Evolutionary conservation across 2,329 filamentous ascomycete species (phyloP).

Genomic region (Ceratocystis alfenasii): DNA sequence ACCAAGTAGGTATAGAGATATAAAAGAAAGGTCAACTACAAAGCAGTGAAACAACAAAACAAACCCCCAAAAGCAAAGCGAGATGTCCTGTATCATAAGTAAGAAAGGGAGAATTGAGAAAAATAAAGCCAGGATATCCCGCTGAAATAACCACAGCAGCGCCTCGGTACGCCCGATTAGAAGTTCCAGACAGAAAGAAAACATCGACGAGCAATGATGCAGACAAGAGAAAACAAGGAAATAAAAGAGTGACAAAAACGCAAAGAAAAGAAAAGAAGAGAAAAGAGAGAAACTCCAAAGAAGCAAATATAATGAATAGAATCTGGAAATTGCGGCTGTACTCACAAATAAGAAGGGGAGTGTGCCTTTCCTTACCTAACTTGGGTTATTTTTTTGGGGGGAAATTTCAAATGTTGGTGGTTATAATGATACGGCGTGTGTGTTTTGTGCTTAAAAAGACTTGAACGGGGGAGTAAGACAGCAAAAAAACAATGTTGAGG

Average conservation of each 20-base stretch:
- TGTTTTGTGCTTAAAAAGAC: conserved; percentile 5
- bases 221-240: neutral
- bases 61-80: neutral
- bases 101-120: neutral
- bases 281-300: neutral
- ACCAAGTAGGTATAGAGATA: neutral
- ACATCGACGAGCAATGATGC: neutral
- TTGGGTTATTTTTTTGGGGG: neutral
- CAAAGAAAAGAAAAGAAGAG: conserved; percentile 1
- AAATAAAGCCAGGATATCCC: conserved; percentile 5
- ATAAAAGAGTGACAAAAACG: conserved; percentile 5
- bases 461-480: neutral
- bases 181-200: conserved; percentile 1
- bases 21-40: neutral
- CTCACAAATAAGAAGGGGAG: conserved; percentile 10
- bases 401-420: neutral
- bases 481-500: neutral
- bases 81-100: neutral
- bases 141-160: neutral
- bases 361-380: neutral
- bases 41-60: neutral
- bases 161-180: neutral
- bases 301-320: conserved; percentile 8
- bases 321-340: neutral
- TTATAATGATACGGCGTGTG: neutral